phyloP scores from a whole-genome alignment of 352 stramenopile species.

The Globisporangium alternatum region DNA sequence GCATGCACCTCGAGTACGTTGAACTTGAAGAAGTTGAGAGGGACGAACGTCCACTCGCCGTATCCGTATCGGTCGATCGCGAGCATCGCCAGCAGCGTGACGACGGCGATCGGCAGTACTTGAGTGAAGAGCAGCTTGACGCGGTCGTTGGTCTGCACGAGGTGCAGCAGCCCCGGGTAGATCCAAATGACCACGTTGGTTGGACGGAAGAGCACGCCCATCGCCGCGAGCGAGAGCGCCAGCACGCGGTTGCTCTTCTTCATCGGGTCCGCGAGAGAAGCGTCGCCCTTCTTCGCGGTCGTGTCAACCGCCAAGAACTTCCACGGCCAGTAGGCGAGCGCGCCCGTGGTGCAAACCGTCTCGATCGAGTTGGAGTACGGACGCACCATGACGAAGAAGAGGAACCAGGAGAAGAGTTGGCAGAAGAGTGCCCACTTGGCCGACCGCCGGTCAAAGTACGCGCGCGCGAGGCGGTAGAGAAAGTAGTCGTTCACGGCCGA shows the following conservation, averaged over 20 bases:
- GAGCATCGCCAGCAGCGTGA: constrained; percentile 55
- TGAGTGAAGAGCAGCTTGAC: constrained; percentile 35
- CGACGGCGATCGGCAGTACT: constrained; percentile 59
- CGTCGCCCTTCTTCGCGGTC: constrained; percentile 38
- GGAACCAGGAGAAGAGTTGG: constrained; percentile 82
- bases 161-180: constrained; percentile 56
- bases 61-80: constrained; percentile 77
- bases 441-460: constrained; percentile 61
- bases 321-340: constrained; percentile 80
- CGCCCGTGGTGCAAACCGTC: constrained; percentile 71
- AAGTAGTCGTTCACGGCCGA: constrained; percentile 73
- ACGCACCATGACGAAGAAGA: constrained; percentile 83
- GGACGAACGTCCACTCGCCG: constrained; percentile 82
- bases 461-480: constrained; percentile 56
- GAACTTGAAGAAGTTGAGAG: constrained; percentile 85
- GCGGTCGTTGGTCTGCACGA: constrained; percentile 44
- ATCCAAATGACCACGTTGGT: constrained; percentile 80
- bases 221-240: constrained; percentile 52
- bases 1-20: constrained; percentile 71
- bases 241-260: constrained; percentile 35
- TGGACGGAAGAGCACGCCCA: constrained; percentile 80
- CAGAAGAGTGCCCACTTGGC: constrained; percentile 76
- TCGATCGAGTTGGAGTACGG: constrained; percentile 88
- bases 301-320: constrained; percentile 37
- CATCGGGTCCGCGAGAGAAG: constrained; percentile 7